phyloP scores from a whole-genome alignment of 1,284 basidiomycete genomes.

The Ustilago lituana region DNA sequence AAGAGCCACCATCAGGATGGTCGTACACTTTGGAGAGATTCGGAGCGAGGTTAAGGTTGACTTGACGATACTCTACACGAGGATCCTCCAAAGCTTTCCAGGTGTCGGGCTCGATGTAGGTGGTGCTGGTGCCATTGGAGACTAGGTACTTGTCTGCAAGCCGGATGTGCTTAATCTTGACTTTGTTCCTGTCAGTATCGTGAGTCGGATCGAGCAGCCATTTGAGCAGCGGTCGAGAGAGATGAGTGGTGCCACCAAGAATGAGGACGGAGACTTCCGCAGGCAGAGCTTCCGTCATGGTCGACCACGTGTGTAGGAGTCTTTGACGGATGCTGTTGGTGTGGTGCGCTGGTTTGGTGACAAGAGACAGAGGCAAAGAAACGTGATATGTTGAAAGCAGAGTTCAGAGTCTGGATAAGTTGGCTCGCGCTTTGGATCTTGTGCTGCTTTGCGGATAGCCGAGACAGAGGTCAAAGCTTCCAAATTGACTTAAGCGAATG shows the following conservation, averaged over 20 bases:
- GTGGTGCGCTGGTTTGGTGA: no score
- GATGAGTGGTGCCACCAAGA: slow-evolving; percentile 42
- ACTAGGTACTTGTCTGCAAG: slow-evolving; percentile 55
- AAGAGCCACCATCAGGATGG: slow-evolving; percentile 28
- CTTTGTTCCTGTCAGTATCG: slow-evolving; percentile 2
- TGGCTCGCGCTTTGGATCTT: no score
- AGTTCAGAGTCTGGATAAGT: no score
- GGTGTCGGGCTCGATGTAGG: slow-evolving; percentile 43
- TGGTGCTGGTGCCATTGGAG: slow-evolving; percentile 26
- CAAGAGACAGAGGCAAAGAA: no score
- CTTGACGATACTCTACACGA: slow-evolving; percentile 54
- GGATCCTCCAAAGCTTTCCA: slow-evolving; percentile 40
- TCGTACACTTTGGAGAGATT: slow-evolving; percentile 33
- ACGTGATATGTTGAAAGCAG: no score
- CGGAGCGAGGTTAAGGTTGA: slow-evolving; percentile 40
- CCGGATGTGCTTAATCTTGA: slow-evolving; percentile 43
- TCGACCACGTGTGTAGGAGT: background rate
- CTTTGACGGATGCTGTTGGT: background rate
- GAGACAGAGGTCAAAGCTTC: no score
- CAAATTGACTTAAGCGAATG: no score
- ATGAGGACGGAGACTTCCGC: slow-evolving; percentile 49
- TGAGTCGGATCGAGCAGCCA: slow-evolving; percentile 27
- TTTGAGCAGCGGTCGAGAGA: slow-evolving; percentile 44
- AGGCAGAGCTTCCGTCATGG: slow-evolving; percentile 13
- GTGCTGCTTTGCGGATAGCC: no score